Percentiles rank a stretch among this genome's conserved stretches.
Conservation (phyloP, 345 rosid species). For the Dipteronia sinensis region DNA sequence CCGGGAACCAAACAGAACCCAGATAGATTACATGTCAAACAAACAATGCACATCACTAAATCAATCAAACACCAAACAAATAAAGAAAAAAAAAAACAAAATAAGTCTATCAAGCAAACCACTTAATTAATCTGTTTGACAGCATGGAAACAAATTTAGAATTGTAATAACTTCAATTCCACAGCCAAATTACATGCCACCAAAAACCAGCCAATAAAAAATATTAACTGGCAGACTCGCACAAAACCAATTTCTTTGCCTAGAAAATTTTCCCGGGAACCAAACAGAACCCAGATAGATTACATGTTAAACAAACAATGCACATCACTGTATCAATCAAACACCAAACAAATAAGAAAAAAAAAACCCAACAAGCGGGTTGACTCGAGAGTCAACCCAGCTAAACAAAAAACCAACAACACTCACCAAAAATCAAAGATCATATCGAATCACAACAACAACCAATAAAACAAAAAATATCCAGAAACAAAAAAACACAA, state of each 20-base stretch:
- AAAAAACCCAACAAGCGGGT: background rate
- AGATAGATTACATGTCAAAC: background rate
- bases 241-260: background rate
- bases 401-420: background rate
- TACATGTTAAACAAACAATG: background rate
- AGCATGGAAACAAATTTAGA: background rate
- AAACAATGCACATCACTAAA: background rate
- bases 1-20: background rate
- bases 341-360: too few species aligned
- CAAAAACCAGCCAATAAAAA: background rate
- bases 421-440: background rate
- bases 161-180: background rate
- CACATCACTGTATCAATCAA: background rate
- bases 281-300: background rate
- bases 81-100: background rate
- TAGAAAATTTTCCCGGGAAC: background rate
- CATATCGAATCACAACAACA: background rate
- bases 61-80: background rate
- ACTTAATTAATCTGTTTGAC: too few species aligned
- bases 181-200: background rate
- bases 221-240: background rate
- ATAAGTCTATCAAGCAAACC: background rate
- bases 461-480: background rate
- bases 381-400: background rate
- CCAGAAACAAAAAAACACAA: background rate